Conservation (phyloP, 2,329 filamentous ascomycete genomes). For the Diaporthe capsici region DNA sequence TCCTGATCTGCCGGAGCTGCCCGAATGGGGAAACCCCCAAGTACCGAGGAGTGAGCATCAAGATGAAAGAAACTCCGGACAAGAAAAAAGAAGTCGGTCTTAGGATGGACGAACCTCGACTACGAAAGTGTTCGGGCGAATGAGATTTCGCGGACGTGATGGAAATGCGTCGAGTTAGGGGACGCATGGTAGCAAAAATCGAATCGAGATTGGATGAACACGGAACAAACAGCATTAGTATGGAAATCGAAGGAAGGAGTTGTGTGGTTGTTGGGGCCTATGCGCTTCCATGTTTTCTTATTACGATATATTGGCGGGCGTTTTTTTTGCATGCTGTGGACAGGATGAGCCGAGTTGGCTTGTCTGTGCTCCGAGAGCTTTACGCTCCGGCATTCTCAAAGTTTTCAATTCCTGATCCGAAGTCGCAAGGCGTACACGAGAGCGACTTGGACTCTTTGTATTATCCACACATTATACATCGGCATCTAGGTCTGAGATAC, state of each 20-base stretch:
- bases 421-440: not conserved
- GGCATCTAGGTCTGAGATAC: conserved; percentile 32
- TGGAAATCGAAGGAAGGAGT: not conserved
- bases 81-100: conserved; percentile 29
- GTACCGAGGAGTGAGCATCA: not conserved
- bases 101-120: conserved; percentile 23
- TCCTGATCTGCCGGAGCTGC: conserved; percentile 13
- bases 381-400: conserved; percentile 6
- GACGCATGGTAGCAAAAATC: not conserved
- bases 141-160: conserved; percentile 2
- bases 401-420: conserved; percentile 1
- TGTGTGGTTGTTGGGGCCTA: not conserved
- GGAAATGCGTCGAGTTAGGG: conserved; percentile 10
- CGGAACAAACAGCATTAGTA: not conserved
- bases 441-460: conserved; percentile 6
- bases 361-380: conserved; percentile 9
- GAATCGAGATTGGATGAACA: conserved; percentile 13
- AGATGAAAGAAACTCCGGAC: not conserved
- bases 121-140: not conserved
- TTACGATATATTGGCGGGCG: conserved; percentile 17
- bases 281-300: not conserved
- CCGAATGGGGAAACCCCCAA: not conserved
- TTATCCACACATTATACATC: conserved; percentile 7
- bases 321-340: conserved; percentile 18
- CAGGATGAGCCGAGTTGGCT: not conserved